These are phyloP conservation scores for Nemania serpens DNA, from an alignment of 2,329 filamentous ascomycete species.

Conservation along the genomic window DNA sequence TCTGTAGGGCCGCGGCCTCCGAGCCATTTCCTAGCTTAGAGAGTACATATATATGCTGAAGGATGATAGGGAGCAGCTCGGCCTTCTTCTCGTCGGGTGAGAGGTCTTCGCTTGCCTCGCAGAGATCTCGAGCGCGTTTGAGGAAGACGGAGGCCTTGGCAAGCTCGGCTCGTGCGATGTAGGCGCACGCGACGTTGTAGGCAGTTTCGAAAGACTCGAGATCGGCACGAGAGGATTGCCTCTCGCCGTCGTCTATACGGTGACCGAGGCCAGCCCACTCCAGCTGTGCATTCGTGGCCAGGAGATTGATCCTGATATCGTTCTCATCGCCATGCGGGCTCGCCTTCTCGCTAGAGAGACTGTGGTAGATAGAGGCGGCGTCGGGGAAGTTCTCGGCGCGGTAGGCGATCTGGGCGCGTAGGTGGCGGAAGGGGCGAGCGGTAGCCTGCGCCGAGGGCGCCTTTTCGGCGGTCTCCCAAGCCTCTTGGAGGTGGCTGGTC, in stretches of 20 bases:
- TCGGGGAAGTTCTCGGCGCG: conserved; percentile 73
- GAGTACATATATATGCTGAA: conserved; percentile 77
- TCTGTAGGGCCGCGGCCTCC: conserved; percentile 67
- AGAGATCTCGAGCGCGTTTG: conserved; percentile 71
- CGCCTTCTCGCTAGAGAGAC: conserved; percentile 53
- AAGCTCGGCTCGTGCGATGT: conserved; percentile 71
- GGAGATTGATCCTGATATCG: conserved; percentile 77
- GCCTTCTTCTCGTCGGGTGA: conserved; percentile 73
- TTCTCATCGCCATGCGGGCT: conserved; percentile 66
- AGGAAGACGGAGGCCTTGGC: conserved; percentile 68
- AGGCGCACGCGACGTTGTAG: conserved; percentile 78
- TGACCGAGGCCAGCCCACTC: conserved; percentile 67
- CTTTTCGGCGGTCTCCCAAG: conserved; percentile 51
- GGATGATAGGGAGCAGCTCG: conserved; percentile 74
- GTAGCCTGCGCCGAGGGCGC: conserved; percentile 37
- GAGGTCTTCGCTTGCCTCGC: conserved; percentile 74
- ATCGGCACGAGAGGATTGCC: conserved; percentile 62
- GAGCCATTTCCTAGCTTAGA: conserved; percentile 66
- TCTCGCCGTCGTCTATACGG: conserved; percentile 56
- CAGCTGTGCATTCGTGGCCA: conserved; percentile 73
- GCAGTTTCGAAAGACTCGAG: conserved; percentile 79
- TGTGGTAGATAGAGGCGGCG: conserved; percentile 66
- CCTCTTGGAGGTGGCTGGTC: conserved; percentile 69
- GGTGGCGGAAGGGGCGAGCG: conserved; percentile 51
- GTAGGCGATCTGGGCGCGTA: conserved; percentile 72